These are phyloP conservation scores for Rhodotorula babjevae DNA, from an alignment of 768 basidiomycete genomes.

Conservation along the genomic window DNA sequence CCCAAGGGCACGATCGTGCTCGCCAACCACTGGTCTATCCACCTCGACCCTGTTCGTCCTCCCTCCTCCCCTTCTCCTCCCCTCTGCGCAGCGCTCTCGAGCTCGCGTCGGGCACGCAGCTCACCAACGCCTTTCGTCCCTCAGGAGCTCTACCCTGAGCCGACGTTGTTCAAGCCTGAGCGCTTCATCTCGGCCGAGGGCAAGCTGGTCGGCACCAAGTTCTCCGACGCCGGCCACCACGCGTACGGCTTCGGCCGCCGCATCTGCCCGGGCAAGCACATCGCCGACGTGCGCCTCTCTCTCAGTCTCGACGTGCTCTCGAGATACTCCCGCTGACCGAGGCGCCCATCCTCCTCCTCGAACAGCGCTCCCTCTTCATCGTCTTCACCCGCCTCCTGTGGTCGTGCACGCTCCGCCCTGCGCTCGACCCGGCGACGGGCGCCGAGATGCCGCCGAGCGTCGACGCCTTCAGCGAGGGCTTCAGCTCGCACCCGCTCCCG, in stretches of 20 bases:
- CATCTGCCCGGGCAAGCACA: slow-evolving; percentile 24
- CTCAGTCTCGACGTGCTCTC: no score
- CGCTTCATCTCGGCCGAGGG: slow-evolving; percentile 30
- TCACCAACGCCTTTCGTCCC: background rate
- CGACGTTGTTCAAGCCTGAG: slow-evolving; percentile 31
- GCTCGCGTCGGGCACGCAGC: background rate
- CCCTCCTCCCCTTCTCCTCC: background rate
- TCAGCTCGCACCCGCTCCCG: slow-evolving; percentile 30
- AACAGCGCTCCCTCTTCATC: slow-evolving; percentile 33
- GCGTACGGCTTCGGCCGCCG: background rate
- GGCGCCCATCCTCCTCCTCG: no score
- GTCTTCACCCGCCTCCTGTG: slow-evolving; percentile 25
- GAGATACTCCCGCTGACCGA: no score
- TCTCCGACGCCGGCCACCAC: slow-evolving; percentile 29
- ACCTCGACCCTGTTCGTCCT: slow-evolving; percentile 28
- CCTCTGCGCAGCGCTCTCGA: background rate
- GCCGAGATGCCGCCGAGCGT: slow-evolving; percentile 7
- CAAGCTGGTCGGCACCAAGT: slow-evolving; percentile 27
- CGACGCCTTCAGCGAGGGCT: slow-evolving; percentile 32
- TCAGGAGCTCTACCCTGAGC: slow-evolving; percentile 33
- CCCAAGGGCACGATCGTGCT: slow-evolving; percentile 38
- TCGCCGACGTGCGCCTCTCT: slow-evolving; percentile 3
- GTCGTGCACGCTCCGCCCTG: slow-evolving; percentile 9
- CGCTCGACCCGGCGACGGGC: slow-evolving; percentile 10
- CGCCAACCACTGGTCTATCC: slow-evolving; percentile 39